phyloP scores from a whole-genome alignment of 441 rosid species.

The Erodium moschatum region DNA sequence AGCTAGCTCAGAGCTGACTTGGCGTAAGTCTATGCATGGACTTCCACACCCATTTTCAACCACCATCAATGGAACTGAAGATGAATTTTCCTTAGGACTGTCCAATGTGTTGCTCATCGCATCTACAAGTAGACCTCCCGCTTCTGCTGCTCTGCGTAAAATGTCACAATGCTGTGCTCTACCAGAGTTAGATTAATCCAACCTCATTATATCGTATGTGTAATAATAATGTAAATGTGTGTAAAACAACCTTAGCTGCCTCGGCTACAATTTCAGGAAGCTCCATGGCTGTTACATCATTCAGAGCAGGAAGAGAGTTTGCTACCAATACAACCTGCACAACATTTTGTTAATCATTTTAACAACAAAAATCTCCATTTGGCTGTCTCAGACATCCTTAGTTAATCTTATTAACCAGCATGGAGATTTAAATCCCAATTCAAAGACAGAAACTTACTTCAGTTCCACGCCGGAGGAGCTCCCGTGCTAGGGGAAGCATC shows the following conservation, averaged over 20 bases:
- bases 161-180: slow-evolving; percentile 74
- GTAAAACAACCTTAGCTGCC: slow-evolving; percentile 77
- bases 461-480: slow-evolving; percentile 87
- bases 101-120: slow-evolving; percentile 62
- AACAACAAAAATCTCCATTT: too few species aligned
- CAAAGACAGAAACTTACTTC: slow-evolving; percentile 42
- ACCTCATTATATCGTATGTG: too few species aligned
- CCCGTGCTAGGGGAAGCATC: slow-evolving; percentile 97
- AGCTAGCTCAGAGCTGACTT: slow-evolving; percentile 98
- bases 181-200: slow-evolving; percentile 20
- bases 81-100: slow-evolving; percentile 47
- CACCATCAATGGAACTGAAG: slow-evolving; percentile 84
- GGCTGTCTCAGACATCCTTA: too few species aligned
- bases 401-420: too few species aligned
- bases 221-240: too few species aligned
- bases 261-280: slow-evolving; percentile 92
- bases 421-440: too few species aligned
- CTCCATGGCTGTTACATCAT: slow-evolving; percentile 96
- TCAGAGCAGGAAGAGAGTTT: slow-evolving; percentile 93
- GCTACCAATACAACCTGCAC: slow-evolving; percentile 92
- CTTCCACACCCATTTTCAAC: slow-evolving; percentile 98
- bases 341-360: slow-evolving; percentile 9
- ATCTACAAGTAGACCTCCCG: slow-evolving; percentile 88
- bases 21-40: slow-evolving; percentile 93
- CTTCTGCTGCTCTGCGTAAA: slow-evolving; percentile 91